These are phyloP conservation scores for Agarophyton chilense DNA, from an alignment of 23 red algal genomes.

Conservation along the genomic window DNA sequence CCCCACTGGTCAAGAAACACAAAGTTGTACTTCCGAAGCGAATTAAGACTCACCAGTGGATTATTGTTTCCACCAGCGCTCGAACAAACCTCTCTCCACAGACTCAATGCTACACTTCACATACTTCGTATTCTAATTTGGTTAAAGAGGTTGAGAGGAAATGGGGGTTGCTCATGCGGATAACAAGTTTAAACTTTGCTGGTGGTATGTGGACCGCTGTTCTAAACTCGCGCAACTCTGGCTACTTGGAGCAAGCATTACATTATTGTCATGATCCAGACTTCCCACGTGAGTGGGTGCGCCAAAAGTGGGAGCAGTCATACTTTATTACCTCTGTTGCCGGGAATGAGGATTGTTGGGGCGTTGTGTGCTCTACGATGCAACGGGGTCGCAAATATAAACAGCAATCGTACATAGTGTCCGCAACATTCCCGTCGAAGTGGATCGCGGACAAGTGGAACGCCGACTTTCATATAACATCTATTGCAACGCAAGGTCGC, in stretches of 20 bases:
- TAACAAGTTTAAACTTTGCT: conserved; percentile 91
- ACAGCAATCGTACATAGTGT: conserved; percentile 99
- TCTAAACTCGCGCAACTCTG: conserved; percentile 85
- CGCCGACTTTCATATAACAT: conserved; percentile 93
- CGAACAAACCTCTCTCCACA: conserved; percentile 81
- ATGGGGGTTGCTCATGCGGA: conserved; percentile 93
- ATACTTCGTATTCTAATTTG: conserved; percentile 94
- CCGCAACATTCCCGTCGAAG: conserved; percentile 98
- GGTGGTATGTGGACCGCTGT: conserved; percentile 99
- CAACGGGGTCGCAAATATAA: conserved; percentile 86
- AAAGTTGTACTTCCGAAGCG: conserved; percentile 84
- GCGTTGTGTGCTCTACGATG: conserved; percentile 97
- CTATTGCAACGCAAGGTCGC: conserved; percentile 89
- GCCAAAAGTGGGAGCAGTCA: conserved; percentile 94
- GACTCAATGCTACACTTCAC: conserved; percentile 97
- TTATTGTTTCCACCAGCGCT: conserved; percentile 94
- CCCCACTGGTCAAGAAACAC: conserved; percentile 67
- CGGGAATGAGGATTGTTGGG: conserved; percentile 95
- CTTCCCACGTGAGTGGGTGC: conserved; percentile 97
- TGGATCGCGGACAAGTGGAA: conserved; percentile 98
- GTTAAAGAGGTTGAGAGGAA: conserved; percentile 97
- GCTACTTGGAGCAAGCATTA: conserved; percentile 87
- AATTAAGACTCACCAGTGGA: conserved; percentile 98
- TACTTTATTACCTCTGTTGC: conserved; percentile 97
- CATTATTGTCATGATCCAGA: conserved; percentile 97